Evolutionary conservation across 306 rosid species (phyloP).

Genomic region (Gastrolobium bilobum): DNA sequence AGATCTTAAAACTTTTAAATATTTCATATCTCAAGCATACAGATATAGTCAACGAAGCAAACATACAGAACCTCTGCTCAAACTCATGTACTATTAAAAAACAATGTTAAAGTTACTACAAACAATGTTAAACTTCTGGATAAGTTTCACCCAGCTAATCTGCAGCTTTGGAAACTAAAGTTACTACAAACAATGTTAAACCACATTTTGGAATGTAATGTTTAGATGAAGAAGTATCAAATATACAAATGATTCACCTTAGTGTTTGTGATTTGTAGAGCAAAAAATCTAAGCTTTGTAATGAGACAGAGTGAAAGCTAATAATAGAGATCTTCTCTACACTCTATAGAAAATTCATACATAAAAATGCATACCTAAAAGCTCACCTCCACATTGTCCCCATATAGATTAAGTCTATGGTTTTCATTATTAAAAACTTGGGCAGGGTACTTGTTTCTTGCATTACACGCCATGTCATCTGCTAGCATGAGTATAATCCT

Average conservation of each 20-base stretch:
- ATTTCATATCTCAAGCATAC: not conserved
- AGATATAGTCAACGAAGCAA: not conserved
- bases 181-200: not conserved
- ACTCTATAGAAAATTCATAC: conserved; percentile 3
- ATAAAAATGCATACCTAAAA: conserved; percentile 31
- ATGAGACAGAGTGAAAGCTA: conserved; percentile 28
- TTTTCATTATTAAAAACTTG: conserved; percentile 97
- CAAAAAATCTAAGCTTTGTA: not conserved
- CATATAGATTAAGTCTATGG: conserved; percentile 91
- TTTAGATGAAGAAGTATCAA: conserved; percentile 1
- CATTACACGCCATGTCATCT: conserved; percentile 98
- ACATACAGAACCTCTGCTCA: conserved; percentile 4
- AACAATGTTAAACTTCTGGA: not conserved
- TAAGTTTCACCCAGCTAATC: conserved; percentile 7
- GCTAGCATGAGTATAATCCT: conserved; percentile 97
- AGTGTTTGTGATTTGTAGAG: conserved; percentile 14
- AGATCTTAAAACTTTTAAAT: conserved; percentile 22
- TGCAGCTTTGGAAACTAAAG: conserved; percentile 1
- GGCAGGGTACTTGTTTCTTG: conserved; percentile 95
- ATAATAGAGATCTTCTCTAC: conserved; percentile 4
- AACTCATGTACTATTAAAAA: not conserved
- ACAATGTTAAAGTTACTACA: too few species aligned
- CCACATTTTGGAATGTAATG: conserved; percentile 10
- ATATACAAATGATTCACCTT: not conserved
- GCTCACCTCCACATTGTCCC: conserved; percentile 97